Conservation (phyloP, 805 yeast genomes). For the Spathaspora boniae region DNA sequence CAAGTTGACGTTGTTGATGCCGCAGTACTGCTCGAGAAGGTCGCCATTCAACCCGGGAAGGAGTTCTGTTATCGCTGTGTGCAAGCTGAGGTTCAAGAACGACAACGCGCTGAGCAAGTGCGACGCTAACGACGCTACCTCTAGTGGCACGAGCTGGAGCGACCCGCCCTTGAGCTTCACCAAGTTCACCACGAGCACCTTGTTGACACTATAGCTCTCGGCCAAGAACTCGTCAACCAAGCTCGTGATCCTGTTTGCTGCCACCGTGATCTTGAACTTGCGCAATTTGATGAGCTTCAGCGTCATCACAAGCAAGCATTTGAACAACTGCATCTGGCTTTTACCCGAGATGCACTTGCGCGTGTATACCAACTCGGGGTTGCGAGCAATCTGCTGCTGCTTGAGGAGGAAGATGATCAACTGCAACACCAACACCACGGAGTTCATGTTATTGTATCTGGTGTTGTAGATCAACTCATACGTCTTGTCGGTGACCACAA, state of each 20-base stretch:
- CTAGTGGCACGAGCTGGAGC: background rate
- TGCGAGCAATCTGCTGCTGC: conserved; percentile 10
- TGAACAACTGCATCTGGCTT: conserved; percentile 23
- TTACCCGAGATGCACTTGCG: background rate
- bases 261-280: conserved; percentile 21
- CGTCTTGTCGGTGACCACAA: conserved; percentile 7
- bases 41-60: conserved; percentile 35
- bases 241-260: conserved; percentile 20
- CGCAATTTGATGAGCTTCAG: conserved; percentile 25
- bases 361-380: background rate
- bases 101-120: conserved; percentile 22
- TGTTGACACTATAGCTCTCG: conserved; percentile 34
- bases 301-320: conserved; percentile 25
- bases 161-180: conserved; percentile 24
- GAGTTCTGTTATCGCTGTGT: conserved; percentile 23
- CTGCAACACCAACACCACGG: conserved; percentile 19
- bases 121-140: conserved; percentile 14
- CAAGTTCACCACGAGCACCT: conserved; percentile 29
- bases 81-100: conserved; percentile 26
- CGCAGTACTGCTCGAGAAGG: conserved; percentile 36
- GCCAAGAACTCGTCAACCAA: conserved; percentile 28
- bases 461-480: conserved; percentile 10
- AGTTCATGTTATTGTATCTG: conserved; percentile 10
- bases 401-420: conserved; percentile 28
- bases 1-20: conserved; percentile 32